phyloP scores from a whole-genome alignment of 352 stramenopile genomes.

The Phytophthora hibernalis region DNA sequence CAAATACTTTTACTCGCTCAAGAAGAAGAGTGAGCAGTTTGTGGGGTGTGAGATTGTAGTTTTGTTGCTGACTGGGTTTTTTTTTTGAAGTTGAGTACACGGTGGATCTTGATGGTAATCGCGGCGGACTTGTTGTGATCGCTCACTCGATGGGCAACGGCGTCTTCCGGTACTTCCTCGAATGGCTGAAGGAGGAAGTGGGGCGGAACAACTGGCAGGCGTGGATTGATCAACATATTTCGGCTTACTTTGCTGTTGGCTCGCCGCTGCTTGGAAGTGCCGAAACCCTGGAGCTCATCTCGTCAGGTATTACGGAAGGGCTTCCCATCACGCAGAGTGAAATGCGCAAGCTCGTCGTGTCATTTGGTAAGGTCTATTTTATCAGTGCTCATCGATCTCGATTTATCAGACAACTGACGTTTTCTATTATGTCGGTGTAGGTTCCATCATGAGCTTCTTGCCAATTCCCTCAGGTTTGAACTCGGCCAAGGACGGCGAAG shows the following conservation, averaged over 20 bases:
- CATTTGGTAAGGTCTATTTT: slow-evolving; percentile 55
- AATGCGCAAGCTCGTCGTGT: slow-evolving; percentile 74
- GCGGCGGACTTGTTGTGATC: slow-evolving; percentile 71
- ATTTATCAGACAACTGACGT: background rate
- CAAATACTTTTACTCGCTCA: slow-evolving; percentile 77
- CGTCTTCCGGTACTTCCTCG: slow-evolving; percentile 84
- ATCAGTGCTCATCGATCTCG: background rate
- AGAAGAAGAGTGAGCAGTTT: slow-evolving; percentile 65
- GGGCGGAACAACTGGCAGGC: slow-evolving; percentile 72
- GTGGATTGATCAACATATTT: slow-evolving; percentile 83
- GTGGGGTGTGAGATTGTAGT: slow-evolving; percentile 1
- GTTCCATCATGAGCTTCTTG: slow-evolving; percentile 77
- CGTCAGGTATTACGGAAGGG: slow-evolving; percentile 66
- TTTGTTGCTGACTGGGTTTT: slow-evolving; percentile 4
- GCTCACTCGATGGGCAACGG: slow-evolving; percentile 86
- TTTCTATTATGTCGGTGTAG: slow-evolving; percentile 24
- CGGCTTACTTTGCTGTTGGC: slow-evolving; percentile 78
- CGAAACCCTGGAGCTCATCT: slow-evolving; percentile 73
- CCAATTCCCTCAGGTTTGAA: slow-evolving; percentile 63
- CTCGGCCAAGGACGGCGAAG: slow-evolving; percentile 60
- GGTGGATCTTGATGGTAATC: slow-evolving; percentile 54
- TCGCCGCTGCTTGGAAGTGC: slow-evolving; percentile 76
- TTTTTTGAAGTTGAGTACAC: slow-evolving; percentile 63
- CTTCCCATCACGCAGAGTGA: slow-evolving; percentile 72
- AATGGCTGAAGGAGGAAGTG: slow-evolving; percentile 82